Evolutionary conservation across 2,329 filamentous ascomycete species (phyloP).

Genomic region (Dactylellina drechsleri): DNA sequence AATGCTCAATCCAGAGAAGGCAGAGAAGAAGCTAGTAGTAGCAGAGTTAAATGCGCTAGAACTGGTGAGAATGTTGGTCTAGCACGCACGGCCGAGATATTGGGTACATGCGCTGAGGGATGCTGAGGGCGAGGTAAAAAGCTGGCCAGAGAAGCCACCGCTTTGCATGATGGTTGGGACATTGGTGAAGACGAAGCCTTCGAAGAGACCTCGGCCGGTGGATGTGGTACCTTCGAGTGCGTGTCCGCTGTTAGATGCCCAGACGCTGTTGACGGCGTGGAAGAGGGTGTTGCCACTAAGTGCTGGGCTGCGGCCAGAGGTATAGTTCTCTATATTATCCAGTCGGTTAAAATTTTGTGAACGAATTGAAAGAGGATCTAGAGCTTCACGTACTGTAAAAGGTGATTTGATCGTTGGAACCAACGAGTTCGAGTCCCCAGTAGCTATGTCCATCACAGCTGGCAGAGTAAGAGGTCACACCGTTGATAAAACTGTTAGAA

Average conservation of each 20-base stretch:
- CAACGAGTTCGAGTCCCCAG: constrained; percentile 29
- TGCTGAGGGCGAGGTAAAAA: constrained; percentile 59
- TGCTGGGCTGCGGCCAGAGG: constrained; percentile 58
- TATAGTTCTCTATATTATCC: constrained; percentile 45
- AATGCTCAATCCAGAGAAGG: constrained; percentile 10
- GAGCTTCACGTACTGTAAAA: constrained; percentile 19
- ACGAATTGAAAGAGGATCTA: neutral
- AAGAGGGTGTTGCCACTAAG: constrained; percentile 60
- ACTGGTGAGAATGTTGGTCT: constrained; percentile 58
- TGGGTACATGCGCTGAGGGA: constrained; percentile 56
- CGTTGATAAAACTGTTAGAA: constrained; percentile 36
- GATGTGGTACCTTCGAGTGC: constrained; percentile 57
- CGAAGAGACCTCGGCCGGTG: constrained; percentile 58
- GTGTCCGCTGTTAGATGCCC: constrained; percentile 58
- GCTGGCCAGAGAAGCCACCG: constrained; percentile 58
- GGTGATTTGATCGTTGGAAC: constrained; percentile 22
- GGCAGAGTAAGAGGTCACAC: constrained; percentile 27
- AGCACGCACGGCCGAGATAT: constrained; percentile 59
- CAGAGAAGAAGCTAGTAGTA: constrained; percentile 5
- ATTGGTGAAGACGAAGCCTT: constrained; percentile 59
- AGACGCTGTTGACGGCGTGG: constrained; percentile 60
- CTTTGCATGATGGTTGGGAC: constrained; percentile 56
- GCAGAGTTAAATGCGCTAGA: constrained; percentile 8
- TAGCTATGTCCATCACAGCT: constrained; percentile 20
- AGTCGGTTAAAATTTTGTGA: neutral